Conservation (phyloP, 208 protist species). For the Trypanosoma conorhini region DNA sequence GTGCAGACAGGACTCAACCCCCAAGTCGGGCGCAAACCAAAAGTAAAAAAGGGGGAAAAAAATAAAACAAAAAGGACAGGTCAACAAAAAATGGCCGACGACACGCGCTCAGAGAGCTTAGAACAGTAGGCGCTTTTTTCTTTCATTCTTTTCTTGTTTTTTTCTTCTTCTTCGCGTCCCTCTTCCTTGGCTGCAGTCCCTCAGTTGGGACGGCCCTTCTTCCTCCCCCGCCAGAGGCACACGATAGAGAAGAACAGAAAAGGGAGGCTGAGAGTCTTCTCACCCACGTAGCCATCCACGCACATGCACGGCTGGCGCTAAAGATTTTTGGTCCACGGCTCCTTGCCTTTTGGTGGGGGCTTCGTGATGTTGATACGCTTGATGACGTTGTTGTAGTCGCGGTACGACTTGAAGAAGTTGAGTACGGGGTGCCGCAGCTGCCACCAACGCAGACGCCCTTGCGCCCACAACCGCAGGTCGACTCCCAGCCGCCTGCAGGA, state of each 20-base stretch:
- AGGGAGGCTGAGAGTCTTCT: not conserved
- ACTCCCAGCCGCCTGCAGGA: slow-evolving; percentile 67
- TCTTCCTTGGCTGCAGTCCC: not conserved
- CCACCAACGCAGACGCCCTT: slow-evolving; percentile 68
- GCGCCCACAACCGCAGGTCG: slow-evolving; percentile 62
- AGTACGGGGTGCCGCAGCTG: slow-evolving; percentile 82
- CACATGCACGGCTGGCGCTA: slow-evolving; percentile 10
- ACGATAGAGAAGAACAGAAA: slow-evolving; percentile 1
- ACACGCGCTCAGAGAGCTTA: not conserved
- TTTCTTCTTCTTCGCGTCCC: not conserved
- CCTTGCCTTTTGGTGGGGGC: slow-evolving; percentile 56
- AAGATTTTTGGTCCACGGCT: slow-evolving; percentile 82
- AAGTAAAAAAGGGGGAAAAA: not conserved
- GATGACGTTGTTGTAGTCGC: slow-evolving; percentile 79
- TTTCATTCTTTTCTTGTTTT: not conserved
- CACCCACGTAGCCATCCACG: not conserved
- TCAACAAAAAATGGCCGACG: not conserved
- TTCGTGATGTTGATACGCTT: slow-evolving; percentile 83
- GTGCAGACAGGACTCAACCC: not conserved
- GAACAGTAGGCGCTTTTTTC: not conserved
- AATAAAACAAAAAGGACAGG: not conserved
- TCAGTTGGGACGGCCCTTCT: not conserved
- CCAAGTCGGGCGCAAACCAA: not conserved
- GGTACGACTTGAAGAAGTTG: slow-evolving; percentile 89
- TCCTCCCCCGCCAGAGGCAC: not conserved